Evolutionary conservation across 2,329 filamentous ascomycete species (phyloP), one percentile per base, ranked within the genome.

Genomic region (Ceratocystis cacaofunesta): DNA sequence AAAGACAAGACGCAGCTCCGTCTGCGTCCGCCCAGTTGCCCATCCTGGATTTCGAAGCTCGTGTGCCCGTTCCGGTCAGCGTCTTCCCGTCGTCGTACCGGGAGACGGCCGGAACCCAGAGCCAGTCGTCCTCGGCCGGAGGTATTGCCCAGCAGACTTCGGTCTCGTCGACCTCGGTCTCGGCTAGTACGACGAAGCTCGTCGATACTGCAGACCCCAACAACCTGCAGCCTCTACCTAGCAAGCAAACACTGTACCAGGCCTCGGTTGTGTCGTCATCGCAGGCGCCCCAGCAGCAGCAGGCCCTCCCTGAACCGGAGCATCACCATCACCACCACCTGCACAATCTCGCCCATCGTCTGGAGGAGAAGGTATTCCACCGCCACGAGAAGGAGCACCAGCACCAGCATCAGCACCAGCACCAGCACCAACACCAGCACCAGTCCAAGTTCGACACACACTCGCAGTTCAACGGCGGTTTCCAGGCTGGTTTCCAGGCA

Each of bases 21-120:
- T 57, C 62, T 55, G 50, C 65, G 25, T 25, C 58, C 57, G 25
- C 68, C 68, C 65, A 88, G 86, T 86, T 88, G 88, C 90, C 82
- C 90, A 96, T 90, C 83, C 92, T 96, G 92, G 92, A 96, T 90
- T 96, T 95, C 94, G 92, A 96, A 89, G 91, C 92, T 81, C 89
- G 91, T 80, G 89, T 96, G 80, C 90, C 92, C 84, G 94, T 97
- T 81, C 92, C 92, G 82, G 95, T 96, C 87, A 96, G 91, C 89
- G 89, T 96, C 88, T 96, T 97, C 86, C 92, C 92, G 83, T 96
- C 91, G 79, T 90, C 91, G 80, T 97, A 96, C 85, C 85, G 88
- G 77, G 82, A 81, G 76, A 76, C 75, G 74, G 64, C 64, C 61
- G 25, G 55, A 44, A 48, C 63, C 17, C 63, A 46, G n/a, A n/a